These are phyloP conservation scores for Cordyceps javanica DNA, from an alignment of 2,329 filamentous ascomycete genomes.

Conservation along the genomic window DNA sequence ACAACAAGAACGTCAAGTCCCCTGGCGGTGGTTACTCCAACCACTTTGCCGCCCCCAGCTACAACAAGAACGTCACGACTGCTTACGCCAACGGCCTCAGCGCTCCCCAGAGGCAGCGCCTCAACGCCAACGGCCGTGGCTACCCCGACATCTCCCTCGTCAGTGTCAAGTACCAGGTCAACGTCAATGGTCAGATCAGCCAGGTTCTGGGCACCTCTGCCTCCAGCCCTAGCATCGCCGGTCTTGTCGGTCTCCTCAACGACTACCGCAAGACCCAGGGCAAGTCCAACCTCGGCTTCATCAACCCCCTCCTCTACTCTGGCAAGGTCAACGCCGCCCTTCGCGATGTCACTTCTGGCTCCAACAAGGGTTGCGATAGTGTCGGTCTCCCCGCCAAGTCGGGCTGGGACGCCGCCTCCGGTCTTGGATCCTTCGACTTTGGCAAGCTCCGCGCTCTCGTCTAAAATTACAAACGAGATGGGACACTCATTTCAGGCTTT, in stretches of 20 bases:
- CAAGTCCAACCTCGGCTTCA: conserved; percentile 10
- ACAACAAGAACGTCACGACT: conserved; percentile 3
- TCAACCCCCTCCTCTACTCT: conserved; percentile 13
- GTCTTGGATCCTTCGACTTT: conserved; percentile 13
- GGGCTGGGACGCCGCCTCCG: conserved; percentile 12
- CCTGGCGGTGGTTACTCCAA: conserved; percentile 12
- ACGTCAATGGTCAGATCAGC: not conserved
- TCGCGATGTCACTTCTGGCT: conserved; percentile 10
- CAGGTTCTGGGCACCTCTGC: conserved; percentile 9
- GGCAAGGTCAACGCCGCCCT: conserved; percentile 15
- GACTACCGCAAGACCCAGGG: conserved; percentile 11
- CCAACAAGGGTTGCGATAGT: conserved; percentile 12
- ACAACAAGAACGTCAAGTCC: not conserved
- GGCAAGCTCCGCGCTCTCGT: conserved; percentile 10
- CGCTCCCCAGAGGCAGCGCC: not conserved
- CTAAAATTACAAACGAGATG: not conserved
- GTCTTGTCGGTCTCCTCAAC: conserved; percentile 9
- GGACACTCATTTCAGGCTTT: not conserved
- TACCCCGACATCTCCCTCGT: conserved; percentile 11
- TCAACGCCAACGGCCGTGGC: conserved; percentile 5
- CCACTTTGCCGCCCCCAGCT: conserved; percentile 6
- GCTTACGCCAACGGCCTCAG: not conserved
- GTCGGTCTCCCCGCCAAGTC: conserved; percentile 7
- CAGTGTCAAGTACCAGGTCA: conserved; percentile 1
- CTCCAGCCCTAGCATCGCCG: conserved; percentile 3